Percentiles rank a stretch among this genome's conserved stretches.
Conservation (phyloP, 108 stramenopile species). For the Nannochloropsis salina region DNA sequence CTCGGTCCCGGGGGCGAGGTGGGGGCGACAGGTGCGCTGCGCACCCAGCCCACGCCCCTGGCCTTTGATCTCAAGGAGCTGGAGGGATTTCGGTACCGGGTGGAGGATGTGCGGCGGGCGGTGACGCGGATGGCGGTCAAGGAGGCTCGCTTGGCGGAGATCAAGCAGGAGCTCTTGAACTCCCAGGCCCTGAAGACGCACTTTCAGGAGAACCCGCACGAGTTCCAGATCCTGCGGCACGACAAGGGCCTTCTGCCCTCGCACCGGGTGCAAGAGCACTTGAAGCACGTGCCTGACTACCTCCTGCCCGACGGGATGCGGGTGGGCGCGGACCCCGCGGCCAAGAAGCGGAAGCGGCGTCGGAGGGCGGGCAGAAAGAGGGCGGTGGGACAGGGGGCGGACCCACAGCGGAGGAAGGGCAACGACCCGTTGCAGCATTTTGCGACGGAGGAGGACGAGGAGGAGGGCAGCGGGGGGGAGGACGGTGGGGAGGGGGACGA, state of each 20-base stretch:
- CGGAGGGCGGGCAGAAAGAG: slow-evolving; percentile 51
- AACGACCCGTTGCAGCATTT: slow-evolving; percentile 86
- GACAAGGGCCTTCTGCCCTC: slow-evolving; percentile 55
- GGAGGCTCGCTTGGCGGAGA: slow-evolving; percentile 85
- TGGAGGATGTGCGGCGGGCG: slow-evolving; percentile 81
- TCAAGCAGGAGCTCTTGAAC: slow-evolving; percentile 87
- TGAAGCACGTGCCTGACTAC: slow-evolving; percentile 82
- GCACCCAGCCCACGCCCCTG: slow-evolving; percentile 77
- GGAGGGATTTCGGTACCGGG: slow-evolving; percentile 92
- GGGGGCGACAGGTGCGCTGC: slow-evolving; percentile 34
- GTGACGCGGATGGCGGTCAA: slow-evolving; percentile 74
- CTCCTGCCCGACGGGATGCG: slow-evolving; percentile 84
- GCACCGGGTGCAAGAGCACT: slow-evolving; percentile 45
- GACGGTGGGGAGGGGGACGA: slow-evolving; percentile 45
- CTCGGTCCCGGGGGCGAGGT: not conserved
- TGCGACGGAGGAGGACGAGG: slow-evolving; percentile 63
- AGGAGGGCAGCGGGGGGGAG: slow-evolving; percentile 54
- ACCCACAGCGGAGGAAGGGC: slow-evolving; percentile 58
- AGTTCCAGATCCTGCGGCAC: slow-evolving; percentile 54
- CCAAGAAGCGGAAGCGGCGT: slow-evolving; percentile 64
- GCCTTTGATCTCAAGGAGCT: slow-evolving; percentile 89
- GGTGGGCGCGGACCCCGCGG: slow-evolving; percentile 62
- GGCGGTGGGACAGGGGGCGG: slow-evolving; percentile 42
- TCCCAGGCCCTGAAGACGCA: slow-evolving; percentile 78
- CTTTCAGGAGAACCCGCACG: slow-evolving; percentile 89